Conservation (phyloP, 2,329 filamentous ascomycete species). For the Nigrograna mackinnonii region DNA sequence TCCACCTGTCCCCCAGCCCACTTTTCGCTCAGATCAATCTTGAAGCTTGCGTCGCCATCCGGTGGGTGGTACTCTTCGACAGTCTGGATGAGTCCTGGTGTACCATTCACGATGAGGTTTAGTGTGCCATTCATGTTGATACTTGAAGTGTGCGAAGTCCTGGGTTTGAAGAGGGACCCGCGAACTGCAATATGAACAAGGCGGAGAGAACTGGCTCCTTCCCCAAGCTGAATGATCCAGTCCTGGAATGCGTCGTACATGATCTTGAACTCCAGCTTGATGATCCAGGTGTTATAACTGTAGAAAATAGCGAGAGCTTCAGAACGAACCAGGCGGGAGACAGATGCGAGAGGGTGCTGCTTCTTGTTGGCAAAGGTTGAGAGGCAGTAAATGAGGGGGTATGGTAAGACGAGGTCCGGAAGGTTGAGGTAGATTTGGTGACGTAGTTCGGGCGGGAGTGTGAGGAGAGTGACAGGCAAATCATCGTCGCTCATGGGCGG, state of each 20-base stretch:
- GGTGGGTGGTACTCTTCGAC: slow-evolving; percentile 31
- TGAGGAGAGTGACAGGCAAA: slow-evolving; percentile 32
- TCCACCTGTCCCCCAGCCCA: slow-evolving; percentile 31
- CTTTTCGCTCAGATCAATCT: slow-evolving; percentile 42
- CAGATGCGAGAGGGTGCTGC: slow-evolving; percentile 41
- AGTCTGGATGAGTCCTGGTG: not conserved
- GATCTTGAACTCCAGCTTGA: slow-evolving; percentile 43
- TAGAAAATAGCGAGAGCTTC: slow-evolving; percentile 45
- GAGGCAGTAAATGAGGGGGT: slow-evolving; percentile 46
- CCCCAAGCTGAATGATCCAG: slow-evolving; percentile 41
- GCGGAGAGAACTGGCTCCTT: slow-evolving; percentile 31
- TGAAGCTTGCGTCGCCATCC: slow-evolving; percentile 42
- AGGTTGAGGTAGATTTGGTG: slow-evolving; percentile 42
- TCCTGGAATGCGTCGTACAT: slow-evolving; percentile 44
- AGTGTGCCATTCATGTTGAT: slow-evolving; percentile 23
- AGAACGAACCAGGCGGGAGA: slow-evolving; percentile 36
- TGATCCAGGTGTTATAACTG: slow-evolving; percentile 43
- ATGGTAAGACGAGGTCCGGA: slow-evolving; percentile 36
- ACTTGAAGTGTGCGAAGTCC: slow-evolving; percentile 24
- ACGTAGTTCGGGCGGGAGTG: slow-evolving; percentile 40
- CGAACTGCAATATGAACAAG: slow-evolving; percentile 37
- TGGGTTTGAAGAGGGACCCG: slow-evolving; percentile 35
- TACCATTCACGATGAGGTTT: slow-evolving; percentile 14
- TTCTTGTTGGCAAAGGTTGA: slow-evolving; percentile 39
- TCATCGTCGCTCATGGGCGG: slow-evolving; percentile 16